These are phyloP conservation scores for Talaromyces sp. DNA, from an alignment of 2,329 filamentous ascomycete genomes.

Conservation along the genomic window DNA sequence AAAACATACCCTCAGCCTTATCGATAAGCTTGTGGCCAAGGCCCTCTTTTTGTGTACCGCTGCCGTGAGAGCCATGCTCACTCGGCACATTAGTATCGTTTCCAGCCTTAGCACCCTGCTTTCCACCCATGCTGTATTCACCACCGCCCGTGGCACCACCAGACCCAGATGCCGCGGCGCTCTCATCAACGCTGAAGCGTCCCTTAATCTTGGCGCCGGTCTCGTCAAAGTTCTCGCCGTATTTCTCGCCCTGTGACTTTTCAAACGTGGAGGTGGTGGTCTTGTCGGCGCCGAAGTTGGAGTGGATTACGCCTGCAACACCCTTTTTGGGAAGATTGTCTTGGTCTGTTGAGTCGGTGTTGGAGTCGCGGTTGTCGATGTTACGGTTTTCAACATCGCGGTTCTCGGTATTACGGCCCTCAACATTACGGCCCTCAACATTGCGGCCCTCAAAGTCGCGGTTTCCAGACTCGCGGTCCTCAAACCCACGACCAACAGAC, in stretches of 20 bases:
- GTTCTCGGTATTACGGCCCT: not conserved
- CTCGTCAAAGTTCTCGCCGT: slow-evolving; percentile 5
- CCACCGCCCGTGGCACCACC: not conserved
- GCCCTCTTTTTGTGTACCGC: slow-evolving; percentile 8
- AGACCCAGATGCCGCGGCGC: not conserved
- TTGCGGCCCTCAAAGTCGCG: not conserved
- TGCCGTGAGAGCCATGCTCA: not conserved
- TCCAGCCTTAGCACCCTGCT: not conserved
- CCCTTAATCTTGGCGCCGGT: not conserved
- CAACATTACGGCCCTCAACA: not conserved
- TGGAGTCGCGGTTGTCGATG: not conserved
- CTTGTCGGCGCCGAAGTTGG: slow-evolving; percentile 15
- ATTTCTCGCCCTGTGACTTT: slow-evolving; percentile 14
- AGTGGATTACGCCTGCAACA: slow-evolving; percentile 5
- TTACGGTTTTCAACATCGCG: not conserved
- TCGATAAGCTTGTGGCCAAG: slow-evolving; percentile 11
- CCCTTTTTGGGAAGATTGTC: not conserved
- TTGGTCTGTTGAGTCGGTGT: not conserved
- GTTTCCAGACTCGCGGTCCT: not conserved
- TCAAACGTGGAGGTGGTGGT: slow-evolving; percentile 18
- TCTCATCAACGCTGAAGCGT: not conserved
- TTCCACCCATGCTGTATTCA: not conserved
- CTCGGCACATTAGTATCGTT: not conserved
- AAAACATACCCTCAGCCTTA: slow-evolving; percentile 13
- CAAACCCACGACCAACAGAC: not conserved